Evolutionary conservation across 2,329 filamentous ascomycete species (phyloP).

Genomic region (Penicillium sp.): DNA sequence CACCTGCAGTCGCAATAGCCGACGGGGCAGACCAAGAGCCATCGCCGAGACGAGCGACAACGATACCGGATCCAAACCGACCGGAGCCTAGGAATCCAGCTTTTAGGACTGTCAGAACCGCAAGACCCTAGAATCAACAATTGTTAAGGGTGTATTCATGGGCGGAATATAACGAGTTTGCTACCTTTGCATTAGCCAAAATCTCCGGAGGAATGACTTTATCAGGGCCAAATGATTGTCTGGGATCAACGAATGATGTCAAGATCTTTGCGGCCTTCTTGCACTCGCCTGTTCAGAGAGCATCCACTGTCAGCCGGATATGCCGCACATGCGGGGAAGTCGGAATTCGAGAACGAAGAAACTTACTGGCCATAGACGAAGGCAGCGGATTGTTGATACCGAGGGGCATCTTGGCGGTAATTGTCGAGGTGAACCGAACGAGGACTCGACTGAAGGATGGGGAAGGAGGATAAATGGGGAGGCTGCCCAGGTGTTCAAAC

Average conservation of each 20-base stretch:
- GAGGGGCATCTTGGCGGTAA: slow-evolving; percentile 40
- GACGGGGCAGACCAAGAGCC: slow-evolving; percentile 52
- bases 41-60: slow-evolving; percentile 50
- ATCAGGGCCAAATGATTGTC: slow-evolving; percentile 90
- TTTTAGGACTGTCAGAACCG: slow-evolving; percentile 51
- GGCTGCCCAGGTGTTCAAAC: slow-evolving; percentile 10
- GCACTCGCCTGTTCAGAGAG: slow-evolving; percentile 72
- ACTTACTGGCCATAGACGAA: slow-evolving; percentile 50
- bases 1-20: slow-evolving; percentile 50
- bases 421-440: slow-evolving; percentile 5
- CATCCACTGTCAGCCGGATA: slow-evolving; percentile 34
- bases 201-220: slow-evolving; percentile 93
- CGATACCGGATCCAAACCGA: slow-evolving; percentile 51
- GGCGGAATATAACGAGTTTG: slow-evolving; percentile 7
- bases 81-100: slow-evolving; percentile 52
- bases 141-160: slow-evolving; percentile 7
- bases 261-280: slow-evolving; percentile 97
- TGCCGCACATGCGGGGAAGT: slow-evolving; percentile 35
- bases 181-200: slow-evolving; percentile 85
- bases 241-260: slow-evolving; percentile 88
- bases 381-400: slow-evolving; percentile 50
- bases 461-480: slow-evolving; percentile 3
- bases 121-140: slow-evolving; percentile 43
- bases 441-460: slow-evolving; percentile 3
- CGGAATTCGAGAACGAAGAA: slow-evolving; percentile 11